Percentiles rank a stretch among this genome's conserved stretches.
phyloP scores from a whole-genome alignment of 139 green algal species.

The Yamagishiella unicocca region DNA sequence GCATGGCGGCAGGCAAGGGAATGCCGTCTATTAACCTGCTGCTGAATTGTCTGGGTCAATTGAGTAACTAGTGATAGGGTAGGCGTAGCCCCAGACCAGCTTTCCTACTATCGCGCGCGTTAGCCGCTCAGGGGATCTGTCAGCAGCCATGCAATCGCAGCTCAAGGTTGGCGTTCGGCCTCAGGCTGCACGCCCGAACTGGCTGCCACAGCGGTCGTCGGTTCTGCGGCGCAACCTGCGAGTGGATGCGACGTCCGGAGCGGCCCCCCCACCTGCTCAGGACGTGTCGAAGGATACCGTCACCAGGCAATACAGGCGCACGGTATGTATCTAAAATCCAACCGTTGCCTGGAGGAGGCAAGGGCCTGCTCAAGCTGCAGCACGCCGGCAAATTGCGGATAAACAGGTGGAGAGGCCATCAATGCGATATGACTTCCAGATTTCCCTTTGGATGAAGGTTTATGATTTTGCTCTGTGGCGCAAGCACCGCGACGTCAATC shows the following conservation, averaged over 20 bases:
- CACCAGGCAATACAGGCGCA: conserved; percentile 29
- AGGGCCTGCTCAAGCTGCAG: too few species aligned
- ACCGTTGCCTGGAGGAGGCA: too few species aligned
- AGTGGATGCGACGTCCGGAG: background rate
- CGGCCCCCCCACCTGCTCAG: background rate
- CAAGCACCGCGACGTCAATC: conserved; percentile 41
- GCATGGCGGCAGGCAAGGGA: too few species aligned
- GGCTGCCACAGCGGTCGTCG: background rate
- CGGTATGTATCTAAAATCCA: background rate
- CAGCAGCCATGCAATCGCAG: conserved; percentile 11
- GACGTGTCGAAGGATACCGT: background rate
- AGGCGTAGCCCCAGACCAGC: too few species aligned
- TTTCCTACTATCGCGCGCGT: conserved; percentile 26
- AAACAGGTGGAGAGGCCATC: too few species aligned
- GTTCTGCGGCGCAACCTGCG: background rate
- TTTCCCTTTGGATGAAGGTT: conserved; percentile 27
- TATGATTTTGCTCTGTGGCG: conserved; percentile 42
- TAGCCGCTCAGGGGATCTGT: background rate
- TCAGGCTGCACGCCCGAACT: background rate
- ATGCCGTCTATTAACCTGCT: too few species aligned
- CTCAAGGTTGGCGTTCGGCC: background rate
- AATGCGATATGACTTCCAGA: too few species aligned
- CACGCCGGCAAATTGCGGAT: too few species aligned
- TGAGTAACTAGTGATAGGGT: too few species aligned
- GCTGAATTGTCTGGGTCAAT: too few species aligned